phyloP scores from a whole-genome alignment of 345 rosid genomes.

The Populus nigra region DNA sequence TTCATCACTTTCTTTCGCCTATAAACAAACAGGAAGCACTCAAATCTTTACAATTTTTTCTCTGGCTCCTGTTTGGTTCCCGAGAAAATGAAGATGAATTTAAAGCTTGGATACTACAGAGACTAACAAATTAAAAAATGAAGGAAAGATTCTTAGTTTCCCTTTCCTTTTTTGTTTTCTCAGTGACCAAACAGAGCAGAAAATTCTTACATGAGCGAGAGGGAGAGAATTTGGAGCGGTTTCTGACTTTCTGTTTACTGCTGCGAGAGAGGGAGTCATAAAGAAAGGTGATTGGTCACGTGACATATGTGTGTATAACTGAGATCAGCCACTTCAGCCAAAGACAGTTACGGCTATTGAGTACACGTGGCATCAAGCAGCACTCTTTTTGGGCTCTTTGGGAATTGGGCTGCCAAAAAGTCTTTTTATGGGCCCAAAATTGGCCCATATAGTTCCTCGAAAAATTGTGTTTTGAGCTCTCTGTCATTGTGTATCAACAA shows the following conservation, averaged over 20 bases:
- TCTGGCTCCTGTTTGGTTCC: slow-evolving; percentile 10
- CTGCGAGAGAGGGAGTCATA: background rate
- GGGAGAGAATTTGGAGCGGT: background rate
- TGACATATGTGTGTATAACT: background rate
- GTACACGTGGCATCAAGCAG: background rate
- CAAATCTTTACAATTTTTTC: background rate
- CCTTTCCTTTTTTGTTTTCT: background rate
- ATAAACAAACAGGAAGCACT: slow-evolving; percentile 14
- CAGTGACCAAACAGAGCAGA: slow-evolving; percentile 2
- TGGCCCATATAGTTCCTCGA: background rate
- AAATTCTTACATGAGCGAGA: background rate
- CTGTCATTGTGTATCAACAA: background rate
- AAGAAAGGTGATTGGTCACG: background rate
- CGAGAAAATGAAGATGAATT: background rate
- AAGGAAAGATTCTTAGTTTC: background rate
- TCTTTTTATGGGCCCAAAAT: background rate
- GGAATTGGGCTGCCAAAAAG: background rate
- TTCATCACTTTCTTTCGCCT: slow-evolving; percentile 4
- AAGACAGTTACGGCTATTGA: slow-evolving; percentile 15
- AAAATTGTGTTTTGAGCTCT: background rate
- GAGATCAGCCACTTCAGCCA: slow-evolving; percentile 17
- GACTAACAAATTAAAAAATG: background rate
- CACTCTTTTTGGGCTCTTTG: background rate
- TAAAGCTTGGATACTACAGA: background rate
- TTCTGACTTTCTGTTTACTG: background rate